Evolutionary conservation across 129 eudicot species (phyloP).

Genomic region (Pittosporum tobira): DNA sequence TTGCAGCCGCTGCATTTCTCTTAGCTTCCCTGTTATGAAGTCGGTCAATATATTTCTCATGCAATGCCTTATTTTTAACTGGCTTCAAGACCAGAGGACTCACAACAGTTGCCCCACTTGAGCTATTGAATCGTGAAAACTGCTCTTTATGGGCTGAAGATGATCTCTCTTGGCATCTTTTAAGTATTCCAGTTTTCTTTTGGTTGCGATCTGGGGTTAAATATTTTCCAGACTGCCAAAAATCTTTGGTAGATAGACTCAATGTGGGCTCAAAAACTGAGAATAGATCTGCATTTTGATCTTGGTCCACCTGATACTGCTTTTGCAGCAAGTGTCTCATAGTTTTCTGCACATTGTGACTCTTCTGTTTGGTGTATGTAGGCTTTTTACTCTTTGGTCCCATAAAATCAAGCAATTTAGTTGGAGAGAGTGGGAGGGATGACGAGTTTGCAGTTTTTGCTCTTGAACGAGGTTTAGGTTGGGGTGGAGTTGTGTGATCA

Average conservation of each 20-base stretch:
- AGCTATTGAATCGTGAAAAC: slow-evolving; percentile 33
- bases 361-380: slow-evolving; percentile 24
- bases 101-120: slow-evolving; percentile 25
- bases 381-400: slow-evolving; percentile 37
- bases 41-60: slow-evolving; percentile 83
- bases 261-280: slow-evolving; percentile 46
- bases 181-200: slow-evolving; percentile 16
- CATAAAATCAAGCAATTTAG: slow-evolving; percentile 39
- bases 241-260: slow-evolving; percentile 16
- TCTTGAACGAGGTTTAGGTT: slow-evolving; percentile 46
- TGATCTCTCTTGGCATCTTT: slow-evolving; percentile 31
- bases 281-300: slow-evolving; percentile 55
- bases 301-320: slow-evolving; percentile 33
- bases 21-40: slow-evolving; percentile 63
- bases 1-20: slow-evolving; percentile 50
- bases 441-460: slow-evolving; percentile 24
- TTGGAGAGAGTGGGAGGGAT: slow-evolving; percentile 30
- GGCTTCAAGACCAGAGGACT: slow-evolving; percentile 88
- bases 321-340: slow-evolving; percentile 56
- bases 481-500: slow-evolving; percentile 65
- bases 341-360: slow-evolving; percentile 47
- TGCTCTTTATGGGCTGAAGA: slow-evolving; percentile 41
- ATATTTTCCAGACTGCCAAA: slow-evolving; percentile 11
- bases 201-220: slow-evolving; percentile 39
- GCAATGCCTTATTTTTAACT: slow-evolving; percentile 74